Percentiles rank a stretch among this genome's conserved stretches.
phyloP scores from a whole-genome alignment of 371 early-diverging fungal genomes.

The Ordospora pajunii region DNA sequence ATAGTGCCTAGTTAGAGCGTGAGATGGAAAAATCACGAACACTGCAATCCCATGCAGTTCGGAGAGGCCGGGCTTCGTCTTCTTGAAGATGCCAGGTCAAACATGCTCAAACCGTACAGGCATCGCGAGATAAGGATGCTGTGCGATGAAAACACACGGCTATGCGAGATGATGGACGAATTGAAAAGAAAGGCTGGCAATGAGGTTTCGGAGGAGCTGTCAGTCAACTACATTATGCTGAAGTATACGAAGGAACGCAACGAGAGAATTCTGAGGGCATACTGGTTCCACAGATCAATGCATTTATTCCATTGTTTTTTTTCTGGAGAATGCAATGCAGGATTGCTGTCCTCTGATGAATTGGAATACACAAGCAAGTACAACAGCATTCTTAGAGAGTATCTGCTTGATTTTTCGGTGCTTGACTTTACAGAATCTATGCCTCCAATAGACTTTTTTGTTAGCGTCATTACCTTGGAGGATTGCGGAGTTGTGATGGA shows the following conservation, averaged over 20 bases:
- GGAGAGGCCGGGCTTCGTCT: slow-evolving; percentile 5
- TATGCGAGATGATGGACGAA: slow-evolving; percentile 28
- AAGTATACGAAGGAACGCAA: slow-evolving; percentile 33
- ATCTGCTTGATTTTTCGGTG: background rate
- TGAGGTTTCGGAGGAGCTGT: slow-evolving; percentile 27
- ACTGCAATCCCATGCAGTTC: slow-evolving; percentile 2
- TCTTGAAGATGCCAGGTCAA: slow-evolving; percentile 24
- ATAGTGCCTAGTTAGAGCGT: background rate
- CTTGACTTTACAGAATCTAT: background rate
- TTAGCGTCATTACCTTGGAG: slow-evolving; percentile 31
- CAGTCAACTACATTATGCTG: slow-evolving; percentile 42
- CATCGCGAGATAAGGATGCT: background rate
- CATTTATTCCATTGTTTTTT: slow-evolving; percentile 12
- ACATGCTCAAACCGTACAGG: slow-evolving; percentile 20
- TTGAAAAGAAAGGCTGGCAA: background rate
- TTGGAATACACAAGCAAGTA: background rate
- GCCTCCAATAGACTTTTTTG: slow-evolving; percentile 39
- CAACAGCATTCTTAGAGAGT: slow-evolving; percentile 7
- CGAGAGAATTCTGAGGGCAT: slow-evolving; percentile 22
- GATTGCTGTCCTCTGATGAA: slow-evolving; percentile 16
- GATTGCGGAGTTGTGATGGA: slow-evolving; percentile 52
- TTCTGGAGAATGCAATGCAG: background rate
- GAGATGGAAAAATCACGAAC: background rate
- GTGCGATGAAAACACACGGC: slow-evolving; percentile 1
- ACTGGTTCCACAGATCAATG: slow-evolving; percentile 30